Base-by-base conservation (phyloP, 192 early-diverging fungal genomes). In the Backusella australiensis region DNA sequence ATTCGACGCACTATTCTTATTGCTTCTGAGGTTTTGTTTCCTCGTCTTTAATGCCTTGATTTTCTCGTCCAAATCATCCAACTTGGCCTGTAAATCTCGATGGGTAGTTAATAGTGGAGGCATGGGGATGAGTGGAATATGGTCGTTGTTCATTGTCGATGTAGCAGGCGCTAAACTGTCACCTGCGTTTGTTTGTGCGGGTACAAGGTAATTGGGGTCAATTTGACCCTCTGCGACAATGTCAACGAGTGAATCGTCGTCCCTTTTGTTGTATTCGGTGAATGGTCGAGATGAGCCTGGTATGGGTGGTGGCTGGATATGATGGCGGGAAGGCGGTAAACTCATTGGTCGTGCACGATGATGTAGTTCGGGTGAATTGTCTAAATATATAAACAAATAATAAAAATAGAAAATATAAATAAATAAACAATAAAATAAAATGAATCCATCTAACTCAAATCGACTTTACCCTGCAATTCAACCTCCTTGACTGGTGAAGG, bases 121-220 rank as follows among this genome's bases (percentile, higher is more conserved):
- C 0, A 79, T 82, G 5, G 89, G 89, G 52, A 90, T 90, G n/a
- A 86, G 75, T 1, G 89, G 89, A n/a, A 90, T 81, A 71, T 90
- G 87, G 70, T 90, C 86, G 12, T 80, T 75, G 39, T 78, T 81
- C 35, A 78, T 70, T n/a, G 76, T 77, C 12, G 39, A 70, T 59
- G 82, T 83, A 4, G 71, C n/a, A 39, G 69, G 68, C 4, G 79
- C 73, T 35, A 83, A 80, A 74, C 83, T 84, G 41, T 81, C 82
- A 52, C 85, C 88, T 39, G 76, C 86, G 73, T 83, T 85, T 21
- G 83, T 82, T 39, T 85, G 84, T 19, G 89, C 89, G 35, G 86
- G 78, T 3, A 85, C 85, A n/a, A 90, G 69, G 56, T 88, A 83
- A 38, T 82, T 85, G 12, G 89, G 87, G 69, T 90, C 87, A 1